Evolutionary conservation across 2,329 filamentous ascomycete genomes (phyloP), one percentile per base, ranked within the genome.

Genomic region (Parastagonospora nodorum): DNA sequence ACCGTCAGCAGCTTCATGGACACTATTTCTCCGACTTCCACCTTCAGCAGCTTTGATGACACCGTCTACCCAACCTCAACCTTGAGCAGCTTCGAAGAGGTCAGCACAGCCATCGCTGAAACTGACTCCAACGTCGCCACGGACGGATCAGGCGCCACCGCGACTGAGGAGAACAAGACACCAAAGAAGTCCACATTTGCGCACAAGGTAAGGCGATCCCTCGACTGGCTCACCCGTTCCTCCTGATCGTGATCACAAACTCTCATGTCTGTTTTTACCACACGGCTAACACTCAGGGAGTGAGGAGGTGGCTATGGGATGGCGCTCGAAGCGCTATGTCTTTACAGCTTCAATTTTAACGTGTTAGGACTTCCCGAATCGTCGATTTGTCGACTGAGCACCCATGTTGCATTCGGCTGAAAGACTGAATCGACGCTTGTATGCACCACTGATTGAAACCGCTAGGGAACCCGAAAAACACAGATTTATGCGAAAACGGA

Each of bases 1-100:
- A 82, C 96, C 15, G 91, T 91, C 55, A 96, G 97, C 72, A 92
- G 92, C 53, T 90, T 89, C 28, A 91, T 37, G 32, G 50, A 42
- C 8, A 47, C 57, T 8, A 36, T 42, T 15, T 58, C 56, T 5
- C 39, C 36, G 2, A 16, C 42, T 7, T 59, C 50, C n/a, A 53
- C 31, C 10, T 28, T 50, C 24, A 54, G 49, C 28, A 61, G 59
- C 45, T 57, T 61, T 38, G 57, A 53, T 4, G 48, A 50, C 10
- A 47, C 57, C 8, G 36, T 42, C 19, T 58, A 54, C 4, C 39
- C 36, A 2, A 16, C 42, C 8, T 59, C 50, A n/a, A 53, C 31
- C n/a, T 28, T 50, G 15, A 54, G 49, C 28, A 61, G 59, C 47
- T 59, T 61, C 41, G 57, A 53, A 5, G 48, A 50, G 19, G 43